phyloP scores from a whole-genome alignment of 164 flowering plant species.

The Amborella trichopoda region DNA sequence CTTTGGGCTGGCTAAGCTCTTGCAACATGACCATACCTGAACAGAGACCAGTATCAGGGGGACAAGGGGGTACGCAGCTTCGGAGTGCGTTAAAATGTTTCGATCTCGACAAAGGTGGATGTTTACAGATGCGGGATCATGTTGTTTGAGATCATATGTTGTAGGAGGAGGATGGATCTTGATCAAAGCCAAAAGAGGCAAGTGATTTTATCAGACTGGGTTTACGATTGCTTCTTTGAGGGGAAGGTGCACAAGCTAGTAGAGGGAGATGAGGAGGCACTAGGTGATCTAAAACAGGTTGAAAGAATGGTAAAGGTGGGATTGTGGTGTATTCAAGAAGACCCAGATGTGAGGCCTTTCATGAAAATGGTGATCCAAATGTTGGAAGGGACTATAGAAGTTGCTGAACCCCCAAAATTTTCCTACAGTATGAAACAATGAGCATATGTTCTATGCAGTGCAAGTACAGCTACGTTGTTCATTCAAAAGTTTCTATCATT shows the following conservation, averaged over 20 bases:
- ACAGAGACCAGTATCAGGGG: background rate
- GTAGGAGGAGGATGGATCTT: background rate
- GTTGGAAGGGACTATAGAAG: background rate
- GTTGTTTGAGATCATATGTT: background rate
- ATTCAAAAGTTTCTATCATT: too few species aligned
- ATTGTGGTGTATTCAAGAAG: constrained; percentile 1
- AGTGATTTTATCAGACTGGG: background rate
- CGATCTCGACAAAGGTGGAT: background rate
- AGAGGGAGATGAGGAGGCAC: background rate
- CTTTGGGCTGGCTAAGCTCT: background rate
- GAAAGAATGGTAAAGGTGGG: background rate
- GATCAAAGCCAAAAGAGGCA: background rate
- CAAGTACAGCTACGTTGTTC: too few species aligned
- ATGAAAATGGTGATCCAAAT: background rate
- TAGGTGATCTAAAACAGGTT: background rate
- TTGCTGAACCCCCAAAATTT: background rate
- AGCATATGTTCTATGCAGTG: too few species aligned
- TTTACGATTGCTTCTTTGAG: background rate
- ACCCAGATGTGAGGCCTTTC: background rate
- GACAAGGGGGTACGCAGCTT: constrained; percentile 1
- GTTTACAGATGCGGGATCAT: background rate
- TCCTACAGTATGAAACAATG: too few species aligned
- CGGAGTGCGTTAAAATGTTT: background rate
- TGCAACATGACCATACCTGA: background rate
- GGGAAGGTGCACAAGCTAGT: constrained; percentile 1